Conservation (phyloP, 768 basidiomycete species). For the Collybia sordida region DNA sequence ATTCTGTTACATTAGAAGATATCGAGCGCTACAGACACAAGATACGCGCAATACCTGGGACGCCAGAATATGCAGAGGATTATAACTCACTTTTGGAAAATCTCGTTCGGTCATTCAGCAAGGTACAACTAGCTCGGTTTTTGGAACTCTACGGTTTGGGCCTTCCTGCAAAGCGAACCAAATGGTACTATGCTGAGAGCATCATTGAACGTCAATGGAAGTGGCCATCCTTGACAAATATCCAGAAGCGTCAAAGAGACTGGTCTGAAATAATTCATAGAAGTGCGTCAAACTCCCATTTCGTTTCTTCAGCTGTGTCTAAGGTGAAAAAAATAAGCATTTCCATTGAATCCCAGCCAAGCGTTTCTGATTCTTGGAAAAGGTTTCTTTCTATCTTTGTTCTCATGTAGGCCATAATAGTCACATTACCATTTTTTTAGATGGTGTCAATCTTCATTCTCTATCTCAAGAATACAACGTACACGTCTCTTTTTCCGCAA, state of each 20-base stretch:
- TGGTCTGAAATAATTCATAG: constrained; percentile 44
- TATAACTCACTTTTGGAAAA: constrained; percentile 54
- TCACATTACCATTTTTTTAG: constrained; percentile 29
- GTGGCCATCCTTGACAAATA: constrained; percentile 60
- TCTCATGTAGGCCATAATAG: neutral
- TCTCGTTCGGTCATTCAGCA: constrained; percentile 63
- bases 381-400: constrained; percentile 39
- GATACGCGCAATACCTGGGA: constrained; percentile 35
- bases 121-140: constrained; percentile 58
- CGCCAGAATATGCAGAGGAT: constrained; percentile 46
- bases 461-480: constrained; percentile 61
- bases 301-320: constrained; percentile 1
- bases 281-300: constrained; percentile 34
- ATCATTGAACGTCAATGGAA: constrained; percentile 69
- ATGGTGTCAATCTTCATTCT: constrained; percentile 61
- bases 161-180: constrained; percentile 30
- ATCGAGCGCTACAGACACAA: constrained; percentile 56
- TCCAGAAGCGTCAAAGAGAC: constrained; percentile 50
- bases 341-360: constrained; percentile 55
- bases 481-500: constrained; percentile 54
- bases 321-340: constrained; percentile 36
- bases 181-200: constrained; percentile 40
- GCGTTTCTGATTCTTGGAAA: constrained; percentile 73
- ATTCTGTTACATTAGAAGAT: constrained; percentile 56
- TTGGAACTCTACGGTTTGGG: constrained; percentile 46